Base-by-base conservation (phyloP, 495 filamentous ascomycete species). In the Neurospora sp. region DNA sequence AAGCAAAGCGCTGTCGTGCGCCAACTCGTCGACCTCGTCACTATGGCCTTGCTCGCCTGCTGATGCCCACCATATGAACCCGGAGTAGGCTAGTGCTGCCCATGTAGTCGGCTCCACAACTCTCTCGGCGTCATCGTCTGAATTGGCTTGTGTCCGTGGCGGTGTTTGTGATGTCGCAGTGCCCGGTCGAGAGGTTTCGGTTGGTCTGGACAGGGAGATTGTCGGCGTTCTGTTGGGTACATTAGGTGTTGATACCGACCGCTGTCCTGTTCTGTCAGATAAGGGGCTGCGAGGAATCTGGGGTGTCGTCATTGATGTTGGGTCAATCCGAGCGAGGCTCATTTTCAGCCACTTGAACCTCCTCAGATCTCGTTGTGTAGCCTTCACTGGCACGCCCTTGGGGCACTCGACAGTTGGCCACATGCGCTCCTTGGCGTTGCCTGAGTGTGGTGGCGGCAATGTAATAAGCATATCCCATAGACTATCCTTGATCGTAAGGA, bases 11-110 rank as follows among this genome's bases (percentile, higher is more conserved):
- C 77, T 82, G 79, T 84, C 88, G 79, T 79, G 81, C n/a, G 81
- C 80, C 69, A 81, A 78, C 73, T 85, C 84, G 46, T 88, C 85
- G 27, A 85, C 80, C 46, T 86, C 82, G 18, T 83, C 82, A 41
- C 84, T 80, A 31, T 88, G 87, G 3, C 90, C 86, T 79, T 92
- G 89, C 81, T 98, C 96, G 69, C 96, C 96, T 1, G 96, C 96
- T 2, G 93, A 94, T 0, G 96, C 96, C 96, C 96, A 99, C 95
- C 95, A 99, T 83, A 98, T 94, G 84, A 98, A 97, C 5, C 92
- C 91, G 37, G 88, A 89, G 79, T 98, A 98, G 10, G 94, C 94
- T 14, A 97, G 87, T 8, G 93, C 92, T 0, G 93, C 86, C 96
- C 95, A 98, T n/a, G 91, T 92, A 44, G 90, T 84, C 0, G 93